phyloP scores from a whole-genome alignment of 345 rosid genomes.

The Turnera subulata region DNA sequence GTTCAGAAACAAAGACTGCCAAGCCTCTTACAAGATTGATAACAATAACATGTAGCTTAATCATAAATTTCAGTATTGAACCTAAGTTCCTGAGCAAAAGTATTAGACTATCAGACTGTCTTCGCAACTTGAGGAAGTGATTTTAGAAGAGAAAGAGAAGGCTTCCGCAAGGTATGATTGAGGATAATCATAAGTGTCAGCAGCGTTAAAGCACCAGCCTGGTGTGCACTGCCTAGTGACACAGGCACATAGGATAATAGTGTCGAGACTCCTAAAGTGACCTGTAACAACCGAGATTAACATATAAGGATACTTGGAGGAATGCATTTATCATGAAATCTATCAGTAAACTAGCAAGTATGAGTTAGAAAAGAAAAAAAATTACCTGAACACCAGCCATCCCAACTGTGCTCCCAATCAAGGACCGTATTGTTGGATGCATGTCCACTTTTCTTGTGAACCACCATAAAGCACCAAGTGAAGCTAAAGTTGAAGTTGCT shows the following conservation, averaged over 20 bases:
- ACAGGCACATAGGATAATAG: slow-evolving; percentile 84
- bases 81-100: no score
- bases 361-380: not conserved
- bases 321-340: no score
- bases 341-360: no score
- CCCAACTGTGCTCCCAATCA: slow-evolving; percentile 72
- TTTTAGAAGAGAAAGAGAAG: slow-evolving; percentile 68
- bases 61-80: no score
- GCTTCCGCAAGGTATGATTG: slow-evolving; percentile 72
- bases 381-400: slow-evolving; percentile 88
- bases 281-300: slow-evolving; percentile 36
- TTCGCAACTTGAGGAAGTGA: slow-evolving; percentile 70
- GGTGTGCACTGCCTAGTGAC: slow-evolving; percentile 79
- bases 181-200: slow-evolving; percentile 69
- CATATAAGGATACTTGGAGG: not conserved
- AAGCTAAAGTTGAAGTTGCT: slow-evolving; percentile 56
- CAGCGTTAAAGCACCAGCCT: slow-evolving; percentile 84
- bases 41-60: no score
- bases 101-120: no score
- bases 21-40: no score
- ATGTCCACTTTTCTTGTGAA: slow-evolving; percentile 70
- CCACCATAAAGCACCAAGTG: slow-evolving; percentile 70
- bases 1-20: no score
- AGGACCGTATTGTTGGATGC: slow-evolving; percentile 72
- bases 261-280: slow-evolving; percentile 75